Conservation (phyloP, 2,329 filamentous ascomycete species). For the Hymenoscyphus linearis region DNA sequence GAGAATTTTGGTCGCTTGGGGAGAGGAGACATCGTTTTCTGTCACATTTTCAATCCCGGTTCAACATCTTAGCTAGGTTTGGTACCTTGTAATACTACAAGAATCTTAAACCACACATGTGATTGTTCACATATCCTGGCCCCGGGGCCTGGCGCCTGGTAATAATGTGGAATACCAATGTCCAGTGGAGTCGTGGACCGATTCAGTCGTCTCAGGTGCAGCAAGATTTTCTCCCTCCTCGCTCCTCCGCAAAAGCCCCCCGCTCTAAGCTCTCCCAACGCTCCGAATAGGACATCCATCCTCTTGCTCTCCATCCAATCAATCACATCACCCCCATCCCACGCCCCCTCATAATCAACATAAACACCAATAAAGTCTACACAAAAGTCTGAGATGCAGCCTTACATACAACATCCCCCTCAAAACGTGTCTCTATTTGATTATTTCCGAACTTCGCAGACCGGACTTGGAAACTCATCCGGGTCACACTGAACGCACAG, state of each 20-base stretch:
- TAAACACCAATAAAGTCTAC: background rate
- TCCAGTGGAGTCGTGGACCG: no score
- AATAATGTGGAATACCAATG: no score
- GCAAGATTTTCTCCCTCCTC: constrained; percentile 3
- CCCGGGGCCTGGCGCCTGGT: no score
- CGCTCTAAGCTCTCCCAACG: no score
- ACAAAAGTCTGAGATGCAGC: background rate
- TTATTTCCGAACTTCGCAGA: background rate
- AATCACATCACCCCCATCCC: background rate
- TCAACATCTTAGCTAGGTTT: background rate
- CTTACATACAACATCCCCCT: background rate
- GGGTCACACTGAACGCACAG: background rate
- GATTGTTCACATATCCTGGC: background rate
- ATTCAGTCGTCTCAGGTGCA: background rate
- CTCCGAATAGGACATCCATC: background rate
- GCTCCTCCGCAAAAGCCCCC: background rate
- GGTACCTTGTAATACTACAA: no score
- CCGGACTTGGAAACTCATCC: background rate
- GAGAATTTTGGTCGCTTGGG: no score
- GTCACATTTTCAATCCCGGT: background rate
- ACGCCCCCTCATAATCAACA: background rate
- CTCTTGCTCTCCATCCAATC: background rate
- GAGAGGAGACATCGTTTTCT: no score
- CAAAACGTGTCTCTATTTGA: background rate
- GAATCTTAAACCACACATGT: background rate